Evolutionary conservation across 495 filamentous ascomycete genomes (phyloP).

Genomic region (Achaetomiella virescens): DNA sequence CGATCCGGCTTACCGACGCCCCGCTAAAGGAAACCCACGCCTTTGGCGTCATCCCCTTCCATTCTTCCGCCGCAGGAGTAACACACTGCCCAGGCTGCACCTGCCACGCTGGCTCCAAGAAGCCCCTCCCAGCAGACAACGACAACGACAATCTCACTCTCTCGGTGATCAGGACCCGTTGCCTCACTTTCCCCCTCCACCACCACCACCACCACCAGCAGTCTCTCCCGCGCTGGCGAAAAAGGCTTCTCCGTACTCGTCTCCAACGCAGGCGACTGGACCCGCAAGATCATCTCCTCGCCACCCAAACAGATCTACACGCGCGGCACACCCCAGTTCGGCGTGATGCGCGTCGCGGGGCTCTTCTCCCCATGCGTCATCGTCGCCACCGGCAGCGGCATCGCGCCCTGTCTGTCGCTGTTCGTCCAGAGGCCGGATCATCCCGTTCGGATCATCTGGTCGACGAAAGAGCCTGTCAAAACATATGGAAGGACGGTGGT

Average conservation of each 20-base stretch:
- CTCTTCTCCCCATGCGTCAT: constrained; percentile 65
- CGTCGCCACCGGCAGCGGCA: constrained; percentile 79
- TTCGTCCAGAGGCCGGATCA: constrained; percentile 36
- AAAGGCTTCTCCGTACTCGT: constrained; percentile 66
- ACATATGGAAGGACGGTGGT: constrained; percentile 44
- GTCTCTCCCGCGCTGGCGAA: constrained; percentile 48
- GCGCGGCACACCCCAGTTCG: constrained; percentile 51
- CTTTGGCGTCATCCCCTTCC: constrained; percentile 67
- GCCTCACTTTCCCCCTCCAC: constrained; percentile 26
- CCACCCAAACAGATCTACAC: constrained; percentile 55
- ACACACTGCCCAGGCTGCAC: constrained; percentile 16
- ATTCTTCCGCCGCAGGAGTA: constrained; percentile 6
- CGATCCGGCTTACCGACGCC: constrained; percentile 48
- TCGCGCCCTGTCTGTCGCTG: constrained; percentile 59
- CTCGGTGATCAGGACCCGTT: constrained; percentile 26
- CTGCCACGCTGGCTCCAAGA: constrained; percentile 15
- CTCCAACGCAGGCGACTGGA: constrained; percentile 85
- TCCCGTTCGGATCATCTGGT: constrained; percentile 47
- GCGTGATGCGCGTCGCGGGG: constrained; percentile 65
- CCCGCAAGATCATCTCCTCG: constrained; percentile 53
- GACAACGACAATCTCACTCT: constrained; percentile 46
- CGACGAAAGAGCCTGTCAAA: constrained; percentile 35
- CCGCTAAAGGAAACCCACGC: constrained; percentile 74
- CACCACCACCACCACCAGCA: constrained; percentile 60
- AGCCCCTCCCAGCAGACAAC: constrained; percentile 50